These are phyloP conservation scores for Fusarium lyarnte DNA, from an alignment of 2,329 filamentous ascomycete species.

Conservation along the genomic window DNA sequence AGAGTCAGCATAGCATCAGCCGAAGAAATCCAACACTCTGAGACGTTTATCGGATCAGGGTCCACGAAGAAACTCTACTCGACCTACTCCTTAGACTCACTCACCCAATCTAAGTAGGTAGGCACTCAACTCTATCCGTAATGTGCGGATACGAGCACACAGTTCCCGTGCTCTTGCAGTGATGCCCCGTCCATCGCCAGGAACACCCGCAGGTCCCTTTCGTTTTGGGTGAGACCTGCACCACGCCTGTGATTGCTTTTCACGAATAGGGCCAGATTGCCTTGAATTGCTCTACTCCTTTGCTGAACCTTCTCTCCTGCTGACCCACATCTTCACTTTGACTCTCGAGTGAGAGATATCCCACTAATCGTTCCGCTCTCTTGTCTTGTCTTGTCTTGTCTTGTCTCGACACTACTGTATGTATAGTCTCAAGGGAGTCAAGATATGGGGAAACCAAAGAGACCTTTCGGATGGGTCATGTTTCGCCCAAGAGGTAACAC, in stretches of 20 bases:
- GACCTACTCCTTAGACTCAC: background rate
- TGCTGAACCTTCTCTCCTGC: background rate
- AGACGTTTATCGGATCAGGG: slow-evolving; percentile 30
- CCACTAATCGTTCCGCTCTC: background rate
- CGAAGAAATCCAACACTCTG: background rate
- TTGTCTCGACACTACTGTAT: background rate
- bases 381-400: background rate
- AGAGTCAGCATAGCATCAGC: background rate
- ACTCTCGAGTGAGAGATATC: background rate
- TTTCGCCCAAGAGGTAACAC: slow-evolving; percentile 23
- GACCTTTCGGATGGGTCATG: slow-evolving; percentile 21
- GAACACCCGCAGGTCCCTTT: slow-evolving; percentile 28
- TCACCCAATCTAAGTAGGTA: background rate
- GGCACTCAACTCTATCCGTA: background rate
- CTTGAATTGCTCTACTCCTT: background rate
- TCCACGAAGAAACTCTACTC: background rate
- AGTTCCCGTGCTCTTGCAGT: background rate
- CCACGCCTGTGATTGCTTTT: slow-evolving; percentile 28
- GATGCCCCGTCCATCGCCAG: slow-evolving; percentile 10
- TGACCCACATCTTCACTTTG: slow-evolving; percentile 38
- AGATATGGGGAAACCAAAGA: slow-evolving; percentile 15
- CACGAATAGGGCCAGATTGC: slow-evolving; percentile 20
- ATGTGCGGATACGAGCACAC: background rate
- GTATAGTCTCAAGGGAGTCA: slow-evolving; percentile 22
- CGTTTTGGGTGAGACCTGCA: slow-evolving; percentile 39